These are phyloP conservation scores for Cladorrhinum samala DNA, from an alignment of 495 filamentous ascomycete species.

Conservation along the genomic window DNA sequence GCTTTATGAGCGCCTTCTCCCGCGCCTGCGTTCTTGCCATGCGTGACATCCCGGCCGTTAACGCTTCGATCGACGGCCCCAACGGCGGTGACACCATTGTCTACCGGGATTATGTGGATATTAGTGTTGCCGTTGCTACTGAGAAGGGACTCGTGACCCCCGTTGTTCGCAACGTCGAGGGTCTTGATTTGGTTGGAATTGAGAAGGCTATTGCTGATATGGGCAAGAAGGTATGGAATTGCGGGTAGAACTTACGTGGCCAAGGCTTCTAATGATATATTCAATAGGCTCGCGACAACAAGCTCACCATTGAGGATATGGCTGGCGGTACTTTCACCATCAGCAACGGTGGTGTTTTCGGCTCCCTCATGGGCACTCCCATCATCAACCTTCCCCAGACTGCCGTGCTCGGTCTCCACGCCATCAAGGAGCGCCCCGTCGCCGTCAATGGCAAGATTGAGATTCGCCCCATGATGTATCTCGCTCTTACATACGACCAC, in stretches of 20 bases:
- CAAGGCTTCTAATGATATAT: slow-evolving; percentile 15
- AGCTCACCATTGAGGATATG: slow-evolving; percentile 99
- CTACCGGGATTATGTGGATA: slow-evolving; percentile 95
- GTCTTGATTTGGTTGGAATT: slow-evolving; percentile 79
- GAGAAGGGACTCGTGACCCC: slow-evolving; percentile 97
- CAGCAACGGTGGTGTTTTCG: slow-evolving; percentile 76
- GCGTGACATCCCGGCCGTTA: slow-evolving; percentile 91
- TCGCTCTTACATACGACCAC: slow-evolving; percentile 96
- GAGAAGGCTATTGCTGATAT: slow-evolving; percentile 89
- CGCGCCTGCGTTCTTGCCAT: slow-evolving; percentile 88
- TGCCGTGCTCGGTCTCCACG: slow-evolving; percentile 93
- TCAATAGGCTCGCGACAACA: slow-evolving; percentile 77
- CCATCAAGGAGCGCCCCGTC: slow-evolving; percentile 92
- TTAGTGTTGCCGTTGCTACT: slow-evolving; percentile 94
- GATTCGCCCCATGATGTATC: slow-evolving; percentile 97
- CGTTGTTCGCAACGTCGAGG: slow-evolving; percentile 89
- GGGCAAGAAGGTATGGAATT: slow-evolving; percentile 71
- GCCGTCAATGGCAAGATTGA: slow-evolving; percentile 88
- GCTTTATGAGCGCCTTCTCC: slow-evolving; percentile 97
- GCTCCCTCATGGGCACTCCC: slow-evolving; percentile 88
- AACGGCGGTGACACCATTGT: slow-evolving; percentile 96
- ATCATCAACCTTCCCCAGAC: slow-evolving; percentile 98
- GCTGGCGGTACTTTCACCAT: slow-evolving; percentile 98
- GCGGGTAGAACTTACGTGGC: neutral
- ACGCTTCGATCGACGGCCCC: slow-evolving; percentile 94